These are phyloP conservation scores for Acanthamoeba healyi DNA, from an alignment of 208 protist genomes.

Conservation along the genomic window DNA sequence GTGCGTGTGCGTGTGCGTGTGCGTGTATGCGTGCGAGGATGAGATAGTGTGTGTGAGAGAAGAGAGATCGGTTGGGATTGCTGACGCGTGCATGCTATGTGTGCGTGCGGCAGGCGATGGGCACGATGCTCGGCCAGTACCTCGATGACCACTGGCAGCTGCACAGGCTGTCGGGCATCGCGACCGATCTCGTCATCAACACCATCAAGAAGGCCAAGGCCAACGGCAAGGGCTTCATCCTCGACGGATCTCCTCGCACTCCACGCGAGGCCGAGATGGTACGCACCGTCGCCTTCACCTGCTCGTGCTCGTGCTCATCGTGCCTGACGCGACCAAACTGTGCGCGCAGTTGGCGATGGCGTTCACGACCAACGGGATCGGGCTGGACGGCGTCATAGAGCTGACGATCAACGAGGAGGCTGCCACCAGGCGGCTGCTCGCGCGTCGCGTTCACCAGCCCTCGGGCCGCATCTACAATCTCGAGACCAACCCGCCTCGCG, in stretches of 20 bases:
- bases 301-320: too few species aligned
- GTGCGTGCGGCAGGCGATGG: background rate
- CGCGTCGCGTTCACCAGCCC: slow-evolving; percentile 15
- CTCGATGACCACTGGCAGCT: slow-evolving; percentile 49
- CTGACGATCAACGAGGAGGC: background rate
- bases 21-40: too few species aligned
- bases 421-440: slow-evolving; percentile 7
- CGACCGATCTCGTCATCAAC: background rate
- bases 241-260: slow-evolving; percentile 35
- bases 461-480: slow-evolving; percentile 46
- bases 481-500: background rate
- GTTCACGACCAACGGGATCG: slow-evolving; percentile 31
- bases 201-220: slow-evolving; percentile 41
- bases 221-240: slow-evolving; percentile 16
- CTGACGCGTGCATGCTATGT: background rate
- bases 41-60: background rate
- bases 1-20: background rate
- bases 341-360: background rate
- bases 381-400: slow-evolving; percentile 25
- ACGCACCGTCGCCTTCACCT: background rate
- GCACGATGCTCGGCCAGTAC: slow-evolving; percentile 26
- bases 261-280: slow-evolving; percentile 40
- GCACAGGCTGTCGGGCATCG: slow-evolving; percentile 50
- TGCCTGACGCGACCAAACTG: background rate
- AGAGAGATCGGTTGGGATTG: background rate